Evolutionary conservation across 345 rosid genomes (phyloP), one percentile per base, ranked within the genome.

Genomic region (Syzygium grande): DNA sequence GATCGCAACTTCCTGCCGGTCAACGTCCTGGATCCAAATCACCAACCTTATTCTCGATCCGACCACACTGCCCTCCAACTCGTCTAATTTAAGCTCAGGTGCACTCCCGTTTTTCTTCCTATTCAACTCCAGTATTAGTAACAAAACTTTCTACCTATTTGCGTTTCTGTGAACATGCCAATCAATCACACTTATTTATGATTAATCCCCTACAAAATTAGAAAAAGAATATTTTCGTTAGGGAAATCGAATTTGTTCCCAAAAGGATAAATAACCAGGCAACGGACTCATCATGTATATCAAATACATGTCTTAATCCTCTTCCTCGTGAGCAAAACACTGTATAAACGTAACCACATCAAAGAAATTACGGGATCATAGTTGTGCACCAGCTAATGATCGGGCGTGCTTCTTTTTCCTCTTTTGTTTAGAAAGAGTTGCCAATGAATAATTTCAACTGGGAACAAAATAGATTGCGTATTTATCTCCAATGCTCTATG

Each of bases 31-130:
- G 94, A 96, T 85, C 93, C 94, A 43, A 94, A 90, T 88, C 93
- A 90, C 84, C 94, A 93, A 3, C 92, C 93, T 3, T 93, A 93
- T 87, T 80, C 92, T 84, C 89, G 88, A 85, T 90, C 91, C 11
- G 94, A 93, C 86, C 94, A 92, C 65, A 91, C 95, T 52, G 91
- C 97, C 87, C 99, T 96, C 85, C 98, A 94, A 89, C 95, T 96
- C 79, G 98, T 96, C 92, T 96, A 90, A 93, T 73, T 93, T 23
- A 65, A 22, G 56, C 29, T 27, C 54, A 17, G 22, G 73, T 79
- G 11, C 54, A 27, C 58, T 63, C 23, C 56, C 52, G 15, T 52
- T n/a, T 52, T 10, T 73, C 41, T 34, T 77, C 68, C 23, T 14
- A 30, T 34, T 27, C 53, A 84, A 53, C 27, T 43, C 9, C 80